Percentiles rank a stretch among this genome's conserved stretches.
phyloP scores from a whole-genome alignment of 1,284 basidiomycete genomes.

The Puccinia triticina region DNA sequence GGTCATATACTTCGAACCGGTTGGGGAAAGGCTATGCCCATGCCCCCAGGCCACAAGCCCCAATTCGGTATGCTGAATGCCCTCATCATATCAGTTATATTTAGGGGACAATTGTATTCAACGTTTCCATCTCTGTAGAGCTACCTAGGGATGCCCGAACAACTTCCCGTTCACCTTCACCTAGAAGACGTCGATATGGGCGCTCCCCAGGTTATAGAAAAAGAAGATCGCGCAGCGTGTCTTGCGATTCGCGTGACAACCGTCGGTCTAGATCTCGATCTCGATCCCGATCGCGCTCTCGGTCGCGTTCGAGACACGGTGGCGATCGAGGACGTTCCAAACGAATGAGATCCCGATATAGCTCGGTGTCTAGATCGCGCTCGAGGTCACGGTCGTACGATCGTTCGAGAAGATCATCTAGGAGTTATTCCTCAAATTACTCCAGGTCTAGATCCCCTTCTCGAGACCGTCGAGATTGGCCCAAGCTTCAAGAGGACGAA shows the following conservation, averaged over 20 bases:
- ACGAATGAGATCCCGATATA: constrained; percentile 54
- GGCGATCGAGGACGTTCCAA: constrained; percentile 63
- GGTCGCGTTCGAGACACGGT: constrained; percentile 56
- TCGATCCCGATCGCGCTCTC: constrained; percentile 53
- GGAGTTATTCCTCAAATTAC: constrained; percentile 49
- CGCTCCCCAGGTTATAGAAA: constrained; percentile 49
- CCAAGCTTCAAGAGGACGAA: constrained; percentile 70
- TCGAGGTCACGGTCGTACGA: constrained; percentile 56
- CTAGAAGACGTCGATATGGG: constrained; percentile 60
- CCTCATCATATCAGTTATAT: background rate
- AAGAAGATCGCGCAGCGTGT: constrained; percentile 58
- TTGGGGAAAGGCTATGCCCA: constrained; percentile 92
- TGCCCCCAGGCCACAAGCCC: constrained; percentile 69
- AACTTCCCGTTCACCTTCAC: constrained; percentile 52
- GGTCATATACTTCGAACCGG: constrained; percentile 80
- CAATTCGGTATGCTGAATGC: constrained; percentile 70
- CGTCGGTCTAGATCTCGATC: constrained; percentile 57
- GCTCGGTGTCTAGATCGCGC: constrained; percentile 53
- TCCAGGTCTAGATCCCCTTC: constrained; percentile 33
- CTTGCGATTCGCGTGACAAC: constrained; percentile 52
- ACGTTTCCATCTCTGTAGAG: constrained; percentile 30
- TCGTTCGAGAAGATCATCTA: constrained; percentile 56
- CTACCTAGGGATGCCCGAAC: constrained; percentile 54
- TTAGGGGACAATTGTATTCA: background rate
- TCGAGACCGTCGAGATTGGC: constrained; percentile 59